Base-by-base conservation (phyloP, 2,329 filamentous ascomycete species). In the Colletotrichum sp. region DNA sequence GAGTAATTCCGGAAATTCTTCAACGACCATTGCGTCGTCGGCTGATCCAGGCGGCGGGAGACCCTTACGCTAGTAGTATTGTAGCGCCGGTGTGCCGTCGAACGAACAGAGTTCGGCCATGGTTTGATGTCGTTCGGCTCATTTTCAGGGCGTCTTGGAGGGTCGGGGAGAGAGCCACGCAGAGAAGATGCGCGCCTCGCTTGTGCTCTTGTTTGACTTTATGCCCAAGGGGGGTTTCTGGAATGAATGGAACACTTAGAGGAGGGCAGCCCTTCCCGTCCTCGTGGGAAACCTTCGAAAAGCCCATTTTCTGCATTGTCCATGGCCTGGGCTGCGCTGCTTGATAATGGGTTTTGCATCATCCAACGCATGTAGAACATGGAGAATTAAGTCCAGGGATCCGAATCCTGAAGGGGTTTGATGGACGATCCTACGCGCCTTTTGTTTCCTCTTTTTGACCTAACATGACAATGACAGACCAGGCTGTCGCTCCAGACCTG, bases 21-120 rank as follows among this genome's bases (percentile, higher is more conserved):
- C 58, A 58, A 34, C 32, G 21, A 48, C 26, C 58, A 28, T 57
- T 24, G 52, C 64, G 36, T 68, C 66, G 48, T 68, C 58, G 48
- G 24, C 48, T 43, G 52, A 72, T 43, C 38, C 57, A 32, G 24
- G 55, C 58, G 43, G 26, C 58, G 34, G 26, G 57, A 60, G 43
- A 63, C 38, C 32, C 30, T 34, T 48, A 21, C 13, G 24, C 61
- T 63, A 43, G 26, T 32, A 15, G 30, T 9, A 16, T 32, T 32
- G 18, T 36, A 28, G 26, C 52, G 32, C 24, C 38, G n/a, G 55
- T 16, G 61, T 52, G 26, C 13, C 24, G 43, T 72, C 30, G 60
- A 32, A 72, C 52, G 36, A 71, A 72, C 61, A 72, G 24, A 75
- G 72, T 75, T 72, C 30, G 68, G 38, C 72, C 68, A 55, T 63